Conservation (phyloP, 371 early-diverging fungal species). For the Mucor plumbeus region DNA sequence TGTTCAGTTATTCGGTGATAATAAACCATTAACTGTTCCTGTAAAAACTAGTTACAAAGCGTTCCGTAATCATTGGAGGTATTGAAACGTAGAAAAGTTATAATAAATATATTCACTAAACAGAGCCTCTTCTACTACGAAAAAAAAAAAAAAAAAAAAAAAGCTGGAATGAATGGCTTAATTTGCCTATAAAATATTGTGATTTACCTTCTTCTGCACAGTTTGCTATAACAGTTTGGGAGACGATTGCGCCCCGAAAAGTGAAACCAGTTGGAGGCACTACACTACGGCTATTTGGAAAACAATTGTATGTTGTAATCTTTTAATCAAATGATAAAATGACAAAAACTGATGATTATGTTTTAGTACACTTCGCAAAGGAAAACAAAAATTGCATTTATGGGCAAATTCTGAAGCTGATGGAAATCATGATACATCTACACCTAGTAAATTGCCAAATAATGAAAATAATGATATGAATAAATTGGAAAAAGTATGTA, state of each 20-base stretch:
- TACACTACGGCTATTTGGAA: slow-evolving; percentile 78
- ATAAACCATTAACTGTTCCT: slow-evolving; percentile 75
- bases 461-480: slow-evolving; percentile 74
- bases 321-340: neutral
- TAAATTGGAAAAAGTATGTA: slow-evolving; percentile 78
- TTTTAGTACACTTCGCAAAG: slow-evolving; percentile 75
- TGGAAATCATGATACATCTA: slow-evolving; percentile 55
- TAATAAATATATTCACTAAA: neutral
- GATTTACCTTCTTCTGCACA: slow-evolving; percentile 82
- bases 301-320: slow-evolving; percentile 61
- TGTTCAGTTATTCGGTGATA: slow-evolving; percentile 79
- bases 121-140: too few relatives aligned
- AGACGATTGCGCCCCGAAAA: slow-evolving; percentile 76
- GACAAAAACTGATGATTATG: neutral
- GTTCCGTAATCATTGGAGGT: slow-evolving; percentile 62
- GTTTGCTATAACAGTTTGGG: slow-evolving; percentile 83
- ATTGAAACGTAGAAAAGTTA: neutral
- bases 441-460: slow-evolving; percentile 62
- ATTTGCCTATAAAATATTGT: slow-evolving; percentile 83
- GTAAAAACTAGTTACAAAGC: slow-evolving; percentile 71
- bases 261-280: slow-evolving; percentile 77
- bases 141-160: neutral
- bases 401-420: slow-evolving; percentile 76
- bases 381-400: slow-evolving; percentile 78
- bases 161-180: slow-evolving; percentile 92